Evolutionary conservation across 352 stramenopile genomes (phyloP).

Genomic region (Sclerospora graminicola): DNA sequence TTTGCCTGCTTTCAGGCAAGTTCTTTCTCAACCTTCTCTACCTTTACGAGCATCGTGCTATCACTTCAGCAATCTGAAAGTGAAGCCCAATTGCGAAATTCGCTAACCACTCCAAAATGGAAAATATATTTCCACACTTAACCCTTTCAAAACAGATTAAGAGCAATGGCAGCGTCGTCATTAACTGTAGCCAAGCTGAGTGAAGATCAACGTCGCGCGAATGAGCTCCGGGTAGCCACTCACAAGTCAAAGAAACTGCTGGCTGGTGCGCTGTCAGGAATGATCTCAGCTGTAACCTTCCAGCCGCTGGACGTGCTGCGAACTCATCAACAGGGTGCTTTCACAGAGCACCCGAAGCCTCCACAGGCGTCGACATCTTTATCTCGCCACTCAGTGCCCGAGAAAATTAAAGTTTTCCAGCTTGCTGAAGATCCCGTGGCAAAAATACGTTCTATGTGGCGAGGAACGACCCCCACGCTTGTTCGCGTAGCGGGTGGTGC

Average conservation of each 20-base stretch:
- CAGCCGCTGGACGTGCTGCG: slow-evolving; percentile 80
- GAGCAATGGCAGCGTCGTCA: no score
- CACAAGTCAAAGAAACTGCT: slow-evolving; percentile 66
- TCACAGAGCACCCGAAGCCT: slow-evolving; percentile 22
- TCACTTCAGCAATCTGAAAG: no score
- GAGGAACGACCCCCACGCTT: slow-evolving; percentile 70
- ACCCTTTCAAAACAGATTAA: no score
- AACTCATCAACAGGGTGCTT: slow-evolving; percentile 77
- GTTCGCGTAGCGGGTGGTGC: slow-evolving; percentile 71
- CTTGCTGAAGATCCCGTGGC: slow-evolving; percentile 12
- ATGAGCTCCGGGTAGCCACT: slow-evolving; percentile 21
- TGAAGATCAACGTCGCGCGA: slow-evolving; percentile 14
- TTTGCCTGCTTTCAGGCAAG: no score
- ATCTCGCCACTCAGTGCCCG: slow-evolving; percentile 8
- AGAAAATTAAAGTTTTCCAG: slow-evolving; percentile 12
- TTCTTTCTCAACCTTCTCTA: no score
- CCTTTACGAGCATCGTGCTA: no score
- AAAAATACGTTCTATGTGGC: slow-evolving; percentile 66
- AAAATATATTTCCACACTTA: no score
- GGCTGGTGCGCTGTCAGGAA: slow-evolving; percentile 58
- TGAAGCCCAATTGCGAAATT: no score
- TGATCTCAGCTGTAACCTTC: slow-evolving; percentile 75
- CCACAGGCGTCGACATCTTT: background rate
- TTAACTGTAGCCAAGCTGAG: slow-evolving; percentile 7
- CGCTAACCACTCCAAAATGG: no score